Base-by-base conservation (phyloP, 331 rosid species). In the Malus hybrid region DNA sequence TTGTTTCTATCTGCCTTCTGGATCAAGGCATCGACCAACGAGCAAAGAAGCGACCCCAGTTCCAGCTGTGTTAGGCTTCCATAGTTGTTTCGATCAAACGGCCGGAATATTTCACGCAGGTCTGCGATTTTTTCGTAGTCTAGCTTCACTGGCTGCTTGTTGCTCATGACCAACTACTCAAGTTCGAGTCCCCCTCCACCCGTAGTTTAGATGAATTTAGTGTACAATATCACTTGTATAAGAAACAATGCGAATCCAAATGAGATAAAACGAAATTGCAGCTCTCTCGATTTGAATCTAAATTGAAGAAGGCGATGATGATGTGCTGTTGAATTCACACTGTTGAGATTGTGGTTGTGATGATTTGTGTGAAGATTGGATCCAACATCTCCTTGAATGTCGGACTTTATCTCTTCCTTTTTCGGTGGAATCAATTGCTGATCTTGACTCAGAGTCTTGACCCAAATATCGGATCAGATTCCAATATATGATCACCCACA, bases 31-130 rank as follows among this genome's bases (percentile, higher is more conserved):
- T 93, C 98, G 1, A 93, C 98, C 0, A 93, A 84, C n/a, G 93
- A 89, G 11, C 98, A 88, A 19, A 93, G 86, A 5, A 93, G 90
- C 8, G 90, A 93, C 9, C 86, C 95, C 2, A 93, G 88, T 80
- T 89, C 94, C 64, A 91, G 73, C 70, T 93, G 97, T 8, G 96
- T 91, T 28, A 93, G 79, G 81, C 97, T 88, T 12, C 98, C 98
- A 70, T 93, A 93, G 63, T 91, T 93, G 84, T 91, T 88, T 64
- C 87, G 80, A 67, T 93, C 98, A 22, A 93, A 93, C 2, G 96
- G 82, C 10, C 91, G 85, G 82, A 93, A 93, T 22, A 91, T 91
- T 62, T 91, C 89, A 0, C 93, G 81, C 31, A 91, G 60, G 78
- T 93, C 93, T 0, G 93, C 88, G 28, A 93, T 85, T 65, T 93